A percentile compares a stretch with the other conserved stretches of the same genome.
Evolutionary conservation across 139 green algal species (phyloP).

Genomic region (Coelastrella sp.): DNA sequence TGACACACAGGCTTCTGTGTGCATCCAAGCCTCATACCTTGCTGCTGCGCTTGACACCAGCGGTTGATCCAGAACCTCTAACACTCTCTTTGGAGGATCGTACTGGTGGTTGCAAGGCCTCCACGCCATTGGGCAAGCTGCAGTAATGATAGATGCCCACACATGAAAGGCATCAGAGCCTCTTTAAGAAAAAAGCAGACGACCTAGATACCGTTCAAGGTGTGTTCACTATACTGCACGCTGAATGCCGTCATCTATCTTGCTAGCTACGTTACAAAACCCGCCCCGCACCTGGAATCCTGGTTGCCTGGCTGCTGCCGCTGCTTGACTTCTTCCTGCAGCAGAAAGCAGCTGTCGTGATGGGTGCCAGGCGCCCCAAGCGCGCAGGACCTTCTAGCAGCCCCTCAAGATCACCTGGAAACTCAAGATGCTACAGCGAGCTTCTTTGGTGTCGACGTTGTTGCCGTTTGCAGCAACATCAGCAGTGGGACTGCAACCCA

Average conservation of each 20-base stretch:
- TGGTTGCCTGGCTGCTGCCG: not conserved
- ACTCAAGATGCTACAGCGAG: conserved; percentile 3
- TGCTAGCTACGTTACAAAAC: not conserved
- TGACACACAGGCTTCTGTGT: not conserved
- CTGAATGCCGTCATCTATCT: not conserved
- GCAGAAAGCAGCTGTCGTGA: not conserved
- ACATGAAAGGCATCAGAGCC: not conserved
- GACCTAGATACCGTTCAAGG: not conserved
- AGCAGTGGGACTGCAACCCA: not conserved
- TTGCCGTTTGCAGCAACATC: not conserved
- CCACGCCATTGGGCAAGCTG: not conserved
- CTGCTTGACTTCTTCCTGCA: not conserved
- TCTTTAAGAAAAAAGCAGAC: not conserved
- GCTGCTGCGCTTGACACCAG: not conserved
- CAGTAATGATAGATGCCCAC: not conserved
- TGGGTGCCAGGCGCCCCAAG: not conserved
- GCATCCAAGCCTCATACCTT: not conserved
- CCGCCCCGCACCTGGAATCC: not conserved
- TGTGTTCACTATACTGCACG: not conserved
- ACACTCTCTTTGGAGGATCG: not conserved
- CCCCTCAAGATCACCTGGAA: not conserved
- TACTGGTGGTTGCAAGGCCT: not conserved
- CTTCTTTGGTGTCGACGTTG: not conserved
- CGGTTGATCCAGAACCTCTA: not conserved
- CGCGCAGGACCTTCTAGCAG: not conserved